phyloP scores from a whole-genome alignment of 106 monocot genomes.

The Cymbidium sinense region DNA sequence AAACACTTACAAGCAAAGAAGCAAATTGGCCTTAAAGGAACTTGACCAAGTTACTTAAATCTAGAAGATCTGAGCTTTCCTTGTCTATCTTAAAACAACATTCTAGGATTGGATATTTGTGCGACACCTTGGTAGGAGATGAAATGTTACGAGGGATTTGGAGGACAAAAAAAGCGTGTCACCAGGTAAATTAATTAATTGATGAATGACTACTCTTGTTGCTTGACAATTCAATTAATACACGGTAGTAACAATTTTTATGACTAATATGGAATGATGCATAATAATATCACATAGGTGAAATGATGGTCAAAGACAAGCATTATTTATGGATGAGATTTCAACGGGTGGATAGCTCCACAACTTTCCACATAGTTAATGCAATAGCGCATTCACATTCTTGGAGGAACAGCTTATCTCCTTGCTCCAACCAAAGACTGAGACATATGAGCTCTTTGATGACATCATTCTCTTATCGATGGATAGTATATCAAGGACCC shows the following conservation, averaged over 20 bases:
- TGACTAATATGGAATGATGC: background rate
- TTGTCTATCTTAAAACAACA: slow-evolving; percentile 1
- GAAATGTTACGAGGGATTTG: slow-evolving; percentile 51
- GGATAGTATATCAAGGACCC: slow-evolving; percentile 57
- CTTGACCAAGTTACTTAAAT: background rate
- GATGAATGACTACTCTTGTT: background rate
- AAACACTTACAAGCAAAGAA: background rate
- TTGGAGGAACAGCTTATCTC: slow-evolving; percentile 43
- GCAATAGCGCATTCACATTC: slow-evolving; percentile 40
- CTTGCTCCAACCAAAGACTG: slow-evolving; percentile 59
- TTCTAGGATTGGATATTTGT: slow-evolving; percentile 51
- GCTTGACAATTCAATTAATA: background rate
- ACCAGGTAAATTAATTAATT: slow-evolving; percentile 23
- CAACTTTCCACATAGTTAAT: slow-evolving; percentile 56
- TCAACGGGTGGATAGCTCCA: slow-evolving; percentile 67
- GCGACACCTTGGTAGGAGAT: slow-evolving; percentile 55
- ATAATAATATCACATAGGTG: slow-evolving; percentile 23
- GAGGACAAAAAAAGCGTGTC: slow-evolving; percentile 56
- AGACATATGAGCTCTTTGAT: slow-evolving; percentile 60
- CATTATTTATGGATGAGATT: slow-evolving; percentile 72
- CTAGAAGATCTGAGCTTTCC: background rate
- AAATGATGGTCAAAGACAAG: slow-evolving; percentile 64
- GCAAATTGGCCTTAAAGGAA: background rate
- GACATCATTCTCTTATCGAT: slow-evolving; percentile 55
- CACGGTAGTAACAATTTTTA: background rate